These are phyloP conservation scores for Westerdykella sp. DNA, from an alignment of 2,329 filamentous ascomycete genomes.

Conservation along the genomic window DNA sequence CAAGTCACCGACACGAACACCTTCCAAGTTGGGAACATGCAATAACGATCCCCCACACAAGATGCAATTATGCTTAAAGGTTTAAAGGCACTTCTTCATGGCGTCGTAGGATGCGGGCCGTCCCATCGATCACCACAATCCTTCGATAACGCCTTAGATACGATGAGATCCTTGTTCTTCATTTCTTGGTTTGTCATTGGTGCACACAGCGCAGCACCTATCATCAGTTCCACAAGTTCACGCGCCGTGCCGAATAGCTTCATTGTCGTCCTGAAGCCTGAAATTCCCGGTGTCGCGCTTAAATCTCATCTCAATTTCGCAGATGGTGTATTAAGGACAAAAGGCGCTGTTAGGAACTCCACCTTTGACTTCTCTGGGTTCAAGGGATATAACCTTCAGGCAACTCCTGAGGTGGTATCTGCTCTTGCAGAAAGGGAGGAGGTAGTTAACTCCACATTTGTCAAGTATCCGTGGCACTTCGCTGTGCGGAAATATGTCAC, in stretches of 20 bases:
- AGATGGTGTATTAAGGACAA: background rate
- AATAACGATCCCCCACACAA: background rate
- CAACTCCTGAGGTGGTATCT: background rate
- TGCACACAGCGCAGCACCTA: slow-evolving; percentile 1
- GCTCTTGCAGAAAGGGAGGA: slow-evolving; percentile 7
- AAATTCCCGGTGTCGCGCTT: background rate
- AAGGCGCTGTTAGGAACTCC: background rate
- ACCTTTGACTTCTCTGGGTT: slow-evolving; percentile 1
- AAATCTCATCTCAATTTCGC: slow-evolving; percentile 2
- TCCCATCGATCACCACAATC: background rate
- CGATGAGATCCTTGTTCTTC: background rate
- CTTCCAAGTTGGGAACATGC: background rate
- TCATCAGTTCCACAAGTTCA: background rate
- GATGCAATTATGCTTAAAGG: background rate
- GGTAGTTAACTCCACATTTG: background rate
- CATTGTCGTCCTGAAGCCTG: slow-evolving; percentile 6
- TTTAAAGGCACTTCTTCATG: background rate
- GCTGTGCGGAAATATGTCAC: background rate
- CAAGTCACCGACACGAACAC: background rate
- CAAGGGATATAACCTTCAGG: slow-evolving; percentile 3
- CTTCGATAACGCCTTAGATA: background rate
- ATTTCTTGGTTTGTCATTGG: background rate
- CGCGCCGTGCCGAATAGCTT: slow-evolving; percentile 5
- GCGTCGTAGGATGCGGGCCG: background rate
- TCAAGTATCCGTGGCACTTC: background rate